These are phyloP conservation scores for Penicillium sclerotiorum DNA, from an alignment of 2,329 filamentous ascomycete genomes.

Conservation along the genomic window DNA sequence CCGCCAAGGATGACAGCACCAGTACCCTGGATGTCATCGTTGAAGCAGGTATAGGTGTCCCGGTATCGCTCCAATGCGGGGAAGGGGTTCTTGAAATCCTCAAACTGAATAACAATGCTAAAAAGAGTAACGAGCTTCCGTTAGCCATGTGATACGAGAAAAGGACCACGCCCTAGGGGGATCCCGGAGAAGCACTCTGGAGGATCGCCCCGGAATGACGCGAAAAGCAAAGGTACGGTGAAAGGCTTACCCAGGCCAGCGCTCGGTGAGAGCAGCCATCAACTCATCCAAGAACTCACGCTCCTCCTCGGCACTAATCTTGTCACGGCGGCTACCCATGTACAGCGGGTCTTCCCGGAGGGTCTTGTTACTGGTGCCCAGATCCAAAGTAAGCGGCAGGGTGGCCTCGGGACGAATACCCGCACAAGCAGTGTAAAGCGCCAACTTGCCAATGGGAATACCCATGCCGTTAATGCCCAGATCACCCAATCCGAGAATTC, in stretches of 20 bases:
- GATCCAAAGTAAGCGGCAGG: constrained; percentile 63
- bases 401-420: constrained; percentile 81
- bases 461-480: constrained; percentile 96
- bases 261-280: constrained; percentile 85
- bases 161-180: constrained; percentile 31
- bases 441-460: constrained; percentile 95
- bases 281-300: constrained; percentile 95
- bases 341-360: constrained; percentile 81
- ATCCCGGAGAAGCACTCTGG: constrained; percentile 45
- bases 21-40: constrained; percentile 97
- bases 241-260: constrained; percentile 66
- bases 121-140: constrained; percentile 4
- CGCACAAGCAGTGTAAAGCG: constrained; percentile 92
- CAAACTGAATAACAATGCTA: constrained; percentile 83
- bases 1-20: constrained; percentile 92
- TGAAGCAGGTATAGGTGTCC: constrained; percentile 90
- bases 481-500: constrained; percentile 88
- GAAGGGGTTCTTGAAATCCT: constrained; percentile 98
- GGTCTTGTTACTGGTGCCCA: constrained; percentile 65
- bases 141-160: background rate
- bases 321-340: constrained; percentile 83
- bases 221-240: too few species aligned
- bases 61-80: constrained; percentile 89
- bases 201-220: constrained; percentile 44
- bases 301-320: constrained; percentile 75